phyloP scores from a whole-genome alignment of 1,139 yeast species.

The Yamadazyma diospyri region DNA sequence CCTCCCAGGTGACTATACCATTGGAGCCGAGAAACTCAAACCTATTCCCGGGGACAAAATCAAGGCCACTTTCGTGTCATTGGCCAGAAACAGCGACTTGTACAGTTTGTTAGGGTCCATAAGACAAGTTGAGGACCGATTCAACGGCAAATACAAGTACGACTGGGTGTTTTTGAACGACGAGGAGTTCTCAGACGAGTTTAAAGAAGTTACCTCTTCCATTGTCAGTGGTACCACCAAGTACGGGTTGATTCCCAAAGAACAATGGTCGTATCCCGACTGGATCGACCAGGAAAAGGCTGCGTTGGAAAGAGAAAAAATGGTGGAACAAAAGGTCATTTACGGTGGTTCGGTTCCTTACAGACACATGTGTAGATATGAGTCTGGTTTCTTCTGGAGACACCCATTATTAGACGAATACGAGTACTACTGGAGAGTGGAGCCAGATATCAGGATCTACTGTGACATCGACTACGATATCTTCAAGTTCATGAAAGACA shows the following conservation, averaged over 20 bases:
- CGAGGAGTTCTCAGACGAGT: constrained; percentile 37
- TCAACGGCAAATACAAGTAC: constrained; percentile 39
- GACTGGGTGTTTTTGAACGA: constrained; percentile 50
- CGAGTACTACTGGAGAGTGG: constrained; percentile 93
- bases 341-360: constrained; percentile 62
- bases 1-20: constrained; percentile 11
- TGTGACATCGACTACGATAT: constrained; percentile 83
- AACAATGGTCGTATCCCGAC: constrained; percentile 52
- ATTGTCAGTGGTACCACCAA: constrained; percentile 40
- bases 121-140: constrained; percentile 45
- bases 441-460: constrained; percentile 73
- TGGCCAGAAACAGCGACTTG: constrained; percentile 43
- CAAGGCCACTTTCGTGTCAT: constrained; percentile 45
- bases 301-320: constrained; percentile 45
- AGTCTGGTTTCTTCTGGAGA: constrained; percentile 85
- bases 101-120: constrained; percentile 35
- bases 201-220: constrained; percentile 31
- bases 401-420: constrained; percentile 69
- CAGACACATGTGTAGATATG: constrained; percentile 90
- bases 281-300: constrained; percentile 60
- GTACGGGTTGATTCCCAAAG: constrained; percentile 42
- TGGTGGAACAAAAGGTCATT: constrained; percentile 50
- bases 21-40: constrained; percentile 15
- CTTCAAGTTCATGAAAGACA: constrained; percentile 76
- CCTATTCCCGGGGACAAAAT: constrained; percentile 23